Evolutionary conservation across 805 yeast species (phyloP).

Genomic region (Candida chilensis): DNA sequence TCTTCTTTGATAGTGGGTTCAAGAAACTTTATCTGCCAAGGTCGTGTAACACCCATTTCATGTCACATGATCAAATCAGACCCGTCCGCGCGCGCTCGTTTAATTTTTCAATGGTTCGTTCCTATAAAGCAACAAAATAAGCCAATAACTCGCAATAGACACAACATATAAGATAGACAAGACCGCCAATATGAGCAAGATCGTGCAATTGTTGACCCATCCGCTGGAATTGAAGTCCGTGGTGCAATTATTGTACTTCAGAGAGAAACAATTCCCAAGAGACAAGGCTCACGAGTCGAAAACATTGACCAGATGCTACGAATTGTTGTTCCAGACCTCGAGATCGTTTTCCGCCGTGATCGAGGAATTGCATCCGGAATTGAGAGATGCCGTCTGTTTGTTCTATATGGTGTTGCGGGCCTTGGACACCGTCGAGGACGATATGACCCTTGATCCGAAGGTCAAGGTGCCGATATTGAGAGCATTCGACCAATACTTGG

Average conservation of each 20-base stretch:
- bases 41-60: too few relatives aligned
- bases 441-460: constrained; percentile 72
- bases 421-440: constrained; percentile 93
- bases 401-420: constrained; percentile 86
- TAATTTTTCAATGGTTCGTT: too few relatives aligned
- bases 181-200: constrained; percentile 24
- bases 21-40: too few relatives aligned
- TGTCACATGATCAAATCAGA: too few relatives aligned
- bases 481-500: constrained; percentile 54
- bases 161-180: too few relatives aligned
- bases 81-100: too few relatives aligned
- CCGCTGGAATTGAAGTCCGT: constrained; percentile 29
- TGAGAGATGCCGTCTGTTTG: constrained; percentile 71
- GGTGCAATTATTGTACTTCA: constrained; percentile 35
- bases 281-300: constrained; percentile 27
- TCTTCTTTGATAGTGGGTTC: too few relatives aligned
- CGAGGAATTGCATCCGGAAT: constrained; percentile 81
- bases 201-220: constrained; percentile 23
- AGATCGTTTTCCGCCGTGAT: constrained; percentile 94
- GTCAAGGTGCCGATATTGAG: constrained; percentile 71
- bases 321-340: constrained; percentile 60
- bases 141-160: too few relatives aligned
- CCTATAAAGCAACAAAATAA: too few relatives aligned
- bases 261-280: constrained; percentile 43
- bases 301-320: constrained; percentile 56